These are phyloP conservation scores for Corylus avellana DNA, from an alignment of 306 rosid species.

Conservation along the genomic window DNA sequence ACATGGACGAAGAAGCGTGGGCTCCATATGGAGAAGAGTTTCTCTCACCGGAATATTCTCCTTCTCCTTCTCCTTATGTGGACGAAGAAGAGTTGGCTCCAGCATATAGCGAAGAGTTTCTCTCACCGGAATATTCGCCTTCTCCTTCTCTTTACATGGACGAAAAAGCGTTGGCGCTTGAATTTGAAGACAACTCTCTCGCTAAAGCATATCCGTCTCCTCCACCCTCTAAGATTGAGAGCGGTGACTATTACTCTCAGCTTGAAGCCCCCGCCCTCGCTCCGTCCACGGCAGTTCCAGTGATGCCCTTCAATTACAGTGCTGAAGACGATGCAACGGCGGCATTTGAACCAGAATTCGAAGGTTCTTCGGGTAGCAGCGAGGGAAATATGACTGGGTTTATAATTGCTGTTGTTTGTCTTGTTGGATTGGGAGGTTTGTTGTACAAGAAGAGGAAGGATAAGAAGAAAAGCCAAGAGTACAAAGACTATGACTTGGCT, in stretches of 20 bases:
- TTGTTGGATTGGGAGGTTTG: conserved; percentile 40
- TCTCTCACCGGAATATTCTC: too few relatives aligned
- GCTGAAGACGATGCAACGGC: conserved; percentile 24
- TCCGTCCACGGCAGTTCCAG: background rate
- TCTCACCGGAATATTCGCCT: background rate
- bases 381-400: background rate
- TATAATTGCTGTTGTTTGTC: conserved; percentile 26
- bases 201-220: conserved; percentile 6
- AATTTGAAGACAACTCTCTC: background rate
- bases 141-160: background rate
- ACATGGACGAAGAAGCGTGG: too few relatives aligned
- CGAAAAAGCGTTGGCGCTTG: too few relatives aligned
- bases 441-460: conserved; percentile 23
- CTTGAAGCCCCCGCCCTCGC: conserved; percentile 14
- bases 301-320: conserved; percentile 18
- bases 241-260: background rate
- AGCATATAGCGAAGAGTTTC: too few relatives aligned
- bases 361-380: background rate
- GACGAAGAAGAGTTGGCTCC: too few relatives aligned
- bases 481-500: background rate
- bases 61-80: too few relatives aligned
- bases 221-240: conserved; percentile 11
- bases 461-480: background rate
- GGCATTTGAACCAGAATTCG: background rate
- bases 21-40: too few relatives aligned